Conservation (phyloP, 2,329 filamentous ascomycete species). For the Neofusicoccum umdonicola region DNA sequence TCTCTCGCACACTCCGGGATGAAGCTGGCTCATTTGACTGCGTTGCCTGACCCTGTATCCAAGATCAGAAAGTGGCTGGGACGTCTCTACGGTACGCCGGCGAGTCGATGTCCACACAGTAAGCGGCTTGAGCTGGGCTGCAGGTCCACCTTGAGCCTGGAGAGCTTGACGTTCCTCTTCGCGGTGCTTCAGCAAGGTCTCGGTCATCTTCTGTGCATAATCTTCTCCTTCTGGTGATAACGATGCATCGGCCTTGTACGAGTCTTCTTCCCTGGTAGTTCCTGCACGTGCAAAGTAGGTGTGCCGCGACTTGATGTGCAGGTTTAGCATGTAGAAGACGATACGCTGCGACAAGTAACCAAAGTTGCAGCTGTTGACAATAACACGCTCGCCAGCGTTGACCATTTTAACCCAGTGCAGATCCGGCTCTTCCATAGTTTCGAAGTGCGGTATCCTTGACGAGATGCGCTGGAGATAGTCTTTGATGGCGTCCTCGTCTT, state of each 20-base stretch:
- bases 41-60: constrained; percentile 87
- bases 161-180: constrained; percentile 73
- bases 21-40: constrained; percentile 95
- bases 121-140: constrained; percentile 71
- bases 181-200: constrained; percentile 77
- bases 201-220: constrained; percentile 76
- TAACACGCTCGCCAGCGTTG: constrained; percentile 88
- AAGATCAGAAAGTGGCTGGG: constrained; percentile 71
- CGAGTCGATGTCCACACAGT: constrained; percentile 95
- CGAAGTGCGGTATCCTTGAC: constrained; percentile 89
- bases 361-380: constrained; percentile 96
- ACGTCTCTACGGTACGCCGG: constrained; percentile 85
- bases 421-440: constrained; percentile 92
- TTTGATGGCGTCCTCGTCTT: constrained; percentile 84
- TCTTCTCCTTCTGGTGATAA: constrained; percentile 75
- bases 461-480: constrained; percentile 89
- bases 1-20: constrained; percentile 93
- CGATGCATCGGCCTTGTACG: constrained; percentile 85
- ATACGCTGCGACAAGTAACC: constrained; percentile 96
- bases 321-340: constrained; percentile 95
- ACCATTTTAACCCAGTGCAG: constrained; percentile 99
- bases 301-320: constrained; percentile 92
- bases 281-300: constrained; percentile 92
- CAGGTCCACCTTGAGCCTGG: constrained; percentile 65
- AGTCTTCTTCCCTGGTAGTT: constrained; percentile 81